Conservation (phyloP, 2,329 filamentous ascomycete genomes). For the Bertia moriformis region DNA sequence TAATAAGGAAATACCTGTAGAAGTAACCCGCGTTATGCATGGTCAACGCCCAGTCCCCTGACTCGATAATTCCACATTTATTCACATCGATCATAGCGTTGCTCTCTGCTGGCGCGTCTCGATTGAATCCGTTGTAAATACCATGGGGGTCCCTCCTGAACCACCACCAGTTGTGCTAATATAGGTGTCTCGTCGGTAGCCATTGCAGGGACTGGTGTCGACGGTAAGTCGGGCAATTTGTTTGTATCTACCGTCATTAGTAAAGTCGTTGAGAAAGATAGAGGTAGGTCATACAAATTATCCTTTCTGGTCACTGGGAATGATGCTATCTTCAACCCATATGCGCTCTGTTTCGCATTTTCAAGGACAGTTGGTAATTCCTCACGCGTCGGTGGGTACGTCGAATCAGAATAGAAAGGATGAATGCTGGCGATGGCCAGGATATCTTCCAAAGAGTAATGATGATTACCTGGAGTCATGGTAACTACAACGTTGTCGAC, state of each 20-base stretch:
- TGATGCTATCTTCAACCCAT: not conserved
- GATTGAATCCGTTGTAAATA: constrained; percentile 8
- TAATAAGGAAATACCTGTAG: constrained; percentile 8
- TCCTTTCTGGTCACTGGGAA: not conserved
- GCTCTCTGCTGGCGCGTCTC: constrained; percentile 11
- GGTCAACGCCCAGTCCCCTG: constrained; percentile 9
- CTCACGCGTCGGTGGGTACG: constrained; percentile 7
- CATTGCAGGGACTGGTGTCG: constrained; percentile 8
- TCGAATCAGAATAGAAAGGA: constrained; percentile 8
- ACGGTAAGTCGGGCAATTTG: constrained; percentile 6
- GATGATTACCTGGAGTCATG: too few relatives aligned
- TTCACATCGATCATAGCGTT: constrained; percentile 6
- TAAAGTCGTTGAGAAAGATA: not conserved
- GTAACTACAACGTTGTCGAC: too few relatives aligned
- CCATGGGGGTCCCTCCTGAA: constrained; percentile 7
- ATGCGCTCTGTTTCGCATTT: not conserved
- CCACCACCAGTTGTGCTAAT: constrained; percentile 12
- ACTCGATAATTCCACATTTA: constrained; percentile 6
- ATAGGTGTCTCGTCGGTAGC: constrained; percentile 9
- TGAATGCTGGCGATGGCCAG: constrained; percentile 8
- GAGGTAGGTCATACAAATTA: not conserved
- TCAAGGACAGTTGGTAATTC: not conserved
- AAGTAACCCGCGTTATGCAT: constrained; percentile 8
- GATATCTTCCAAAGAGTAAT: constrained; percentile 6
- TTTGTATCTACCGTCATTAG: constrained; percentile 5